phyloP scores from a whole-genome alignment of 2,329 filamentous ascomycete species.

The Camillea tinctor region DNA sequence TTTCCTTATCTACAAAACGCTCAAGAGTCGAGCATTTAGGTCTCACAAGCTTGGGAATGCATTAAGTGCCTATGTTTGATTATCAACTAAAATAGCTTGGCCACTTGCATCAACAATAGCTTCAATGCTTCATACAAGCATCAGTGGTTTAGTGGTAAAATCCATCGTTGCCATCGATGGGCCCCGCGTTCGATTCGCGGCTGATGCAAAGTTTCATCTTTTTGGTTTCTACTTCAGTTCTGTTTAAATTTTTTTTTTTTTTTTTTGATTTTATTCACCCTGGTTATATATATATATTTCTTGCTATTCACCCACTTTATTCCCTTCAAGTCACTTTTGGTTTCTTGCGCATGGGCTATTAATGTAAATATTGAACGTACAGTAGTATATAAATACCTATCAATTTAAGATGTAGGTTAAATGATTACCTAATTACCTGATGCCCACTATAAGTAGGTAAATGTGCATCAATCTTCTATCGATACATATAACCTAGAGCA shows the following conservation, averaged over 20 bases:
- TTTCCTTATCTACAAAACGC: too few species aligned
- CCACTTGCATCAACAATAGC: neutral
- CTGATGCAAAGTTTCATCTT: conserved; percentile 30
- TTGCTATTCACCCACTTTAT: neutral
- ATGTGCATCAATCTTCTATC: too few species aligned
- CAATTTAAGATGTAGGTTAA: too few species aligned
- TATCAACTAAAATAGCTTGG: neutral
- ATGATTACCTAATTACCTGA: too few species aligned
- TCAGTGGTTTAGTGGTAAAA: conserved; percentile 54
- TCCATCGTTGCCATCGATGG: conserved; percentile 54
- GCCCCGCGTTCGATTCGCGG: conserved; percentile 48
- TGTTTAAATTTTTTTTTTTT: neutral
- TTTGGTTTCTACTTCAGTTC: neutral
- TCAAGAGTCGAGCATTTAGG: too few species aligned
- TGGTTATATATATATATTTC: neutral
- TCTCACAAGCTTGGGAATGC: too few species aligned
- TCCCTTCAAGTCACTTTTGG: too few species aligned
- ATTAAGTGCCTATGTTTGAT: neutral
- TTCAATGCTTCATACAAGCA: conserved; percentile 15
- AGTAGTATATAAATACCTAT: too few species aligned
- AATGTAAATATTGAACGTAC: too few species aligned
- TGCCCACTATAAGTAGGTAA: too few species aligned
- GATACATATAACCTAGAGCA: too few species aligned
- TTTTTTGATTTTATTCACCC: conserved; percentile 1
- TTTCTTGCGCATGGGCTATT: too few species aligned